Evolutionary conservation across 108 stramenopile genomes (phyloP).

Genomic region (Cyclotella atomus): DNA sequence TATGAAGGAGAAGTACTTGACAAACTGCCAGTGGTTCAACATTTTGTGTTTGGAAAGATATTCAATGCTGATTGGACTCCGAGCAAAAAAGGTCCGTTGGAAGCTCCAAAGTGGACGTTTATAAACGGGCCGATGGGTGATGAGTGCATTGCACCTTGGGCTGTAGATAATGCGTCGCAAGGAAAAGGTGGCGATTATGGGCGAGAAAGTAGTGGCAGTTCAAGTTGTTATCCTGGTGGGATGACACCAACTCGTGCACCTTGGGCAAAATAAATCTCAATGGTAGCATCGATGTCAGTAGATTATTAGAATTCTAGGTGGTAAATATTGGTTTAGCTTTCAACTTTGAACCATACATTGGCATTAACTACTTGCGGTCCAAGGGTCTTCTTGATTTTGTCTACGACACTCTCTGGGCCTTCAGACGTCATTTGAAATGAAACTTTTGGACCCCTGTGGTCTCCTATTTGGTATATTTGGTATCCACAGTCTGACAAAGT

Average conservation of each 20-base stretch:
- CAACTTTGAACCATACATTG: slow-evolving; percentile 25
- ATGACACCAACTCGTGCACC: slow-evolving; percentile 56
- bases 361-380: background rate
- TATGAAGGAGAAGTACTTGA: slow-evolving; percentile 94
- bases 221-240: slow-evolving; percentile 18
- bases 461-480: slow-evolving; percentile 19
- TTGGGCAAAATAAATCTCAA: slow-evolving; percentile 51
- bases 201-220: slow-evolving; percentile 1
- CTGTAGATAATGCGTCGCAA: background rate
- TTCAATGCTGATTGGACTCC: slow-evolving; percentile 78
- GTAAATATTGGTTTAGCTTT: too few relatives aligned
- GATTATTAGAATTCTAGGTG: background rate
- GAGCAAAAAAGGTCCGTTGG: slow-evolving; percentile 40
- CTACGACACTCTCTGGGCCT: background rate
- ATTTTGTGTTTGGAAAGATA: slow-evolving; percentile 92
- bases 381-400: background rate
- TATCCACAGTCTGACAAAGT: slow-evolving; percentile 27
- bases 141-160: slow-evolving; percentile 58
- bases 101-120: slow-evolving; percentile 69
- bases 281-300: background rate
- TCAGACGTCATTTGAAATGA: background rate
- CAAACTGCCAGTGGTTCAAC: slow-evolving; percentile 94
- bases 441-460: slow-evolving; percentile 13
- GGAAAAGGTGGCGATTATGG: background rate
- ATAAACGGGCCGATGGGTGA: slow-evolving; percentile 48